Percentiles rank a stretch among this genome's conserved stretches.
phyloP scores from a whole-genome alignment of 108 stramenopile species.

The Fragilaria radians region DNA sequence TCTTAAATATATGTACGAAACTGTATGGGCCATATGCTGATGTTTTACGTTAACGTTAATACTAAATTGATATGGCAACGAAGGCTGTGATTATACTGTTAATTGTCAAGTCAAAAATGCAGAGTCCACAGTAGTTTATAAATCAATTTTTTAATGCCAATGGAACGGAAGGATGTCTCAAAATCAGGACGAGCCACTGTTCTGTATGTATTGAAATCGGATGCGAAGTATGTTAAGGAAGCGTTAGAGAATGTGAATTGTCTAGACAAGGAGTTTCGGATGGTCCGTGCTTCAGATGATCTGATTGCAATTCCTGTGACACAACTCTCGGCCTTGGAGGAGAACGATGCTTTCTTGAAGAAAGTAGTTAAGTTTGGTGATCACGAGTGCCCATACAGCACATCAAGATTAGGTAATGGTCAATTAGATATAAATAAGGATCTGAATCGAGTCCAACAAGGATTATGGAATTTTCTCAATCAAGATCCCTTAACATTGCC shows the following conservation, averaged over 20 bases:
- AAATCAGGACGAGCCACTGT: constrained; percentile 4
- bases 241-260: constrained; percentile 27
- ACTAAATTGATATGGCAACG: no score
- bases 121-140: no score
- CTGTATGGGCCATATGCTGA: no score
- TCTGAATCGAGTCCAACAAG: constrained; percentile 7
- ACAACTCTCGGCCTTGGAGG: background rate
- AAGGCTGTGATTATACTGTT: no score
- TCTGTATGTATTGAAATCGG: constrained; percentile 20
- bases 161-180: no score
- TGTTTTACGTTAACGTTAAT: no score
- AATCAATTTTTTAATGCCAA: no score
- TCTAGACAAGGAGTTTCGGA: constrained; percentile 63
- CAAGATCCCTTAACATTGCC: background rate
- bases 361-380: constrained; percentile 14
- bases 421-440: background rate
- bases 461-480: constrained; percentile 4
- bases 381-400: constrained; percentile 36
- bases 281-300: constrained; percentile 24
- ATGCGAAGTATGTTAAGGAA: constrained; percentile 53
- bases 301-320: constrained; percentile 15
- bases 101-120: no score
- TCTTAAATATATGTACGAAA: no score
- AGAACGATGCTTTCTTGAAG: background rate
- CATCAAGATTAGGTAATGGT: constrained; percentile 22